Conservation (phyloP, 73 alveolate genomes). For the Tetrahymena thermophila region DNA sequence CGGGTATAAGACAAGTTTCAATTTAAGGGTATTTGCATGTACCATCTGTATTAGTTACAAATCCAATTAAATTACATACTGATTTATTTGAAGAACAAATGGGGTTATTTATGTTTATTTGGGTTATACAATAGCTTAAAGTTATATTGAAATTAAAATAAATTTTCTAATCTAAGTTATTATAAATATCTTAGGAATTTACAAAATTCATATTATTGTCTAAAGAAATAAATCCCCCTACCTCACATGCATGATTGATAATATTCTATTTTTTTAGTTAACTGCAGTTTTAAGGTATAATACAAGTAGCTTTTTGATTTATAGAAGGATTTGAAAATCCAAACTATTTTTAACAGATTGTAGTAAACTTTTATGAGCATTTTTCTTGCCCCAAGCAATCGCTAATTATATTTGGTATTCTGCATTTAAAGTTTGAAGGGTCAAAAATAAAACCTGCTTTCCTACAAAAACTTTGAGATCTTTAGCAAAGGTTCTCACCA, state of each 20-base stretch:
- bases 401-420: neutral
- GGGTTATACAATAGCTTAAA: neutral
- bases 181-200: neutral
- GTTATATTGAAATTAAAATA: too few relatives aligned
- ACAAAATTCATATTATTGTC: neutral
- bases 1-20: neutral
- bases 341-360: neutral
- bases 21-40: neutral
- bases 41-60: neutral
- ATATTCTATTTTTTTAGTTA: neutral
- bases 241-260: neutral
- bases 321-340: neutral
- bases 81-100: neutral
- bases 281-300: neutral
- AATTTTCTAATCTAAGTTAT: too few relatives aligned
- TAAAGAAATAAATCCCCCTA: neutral
- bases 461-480: neutral
- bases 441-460: neutral
- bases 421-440: neutral
- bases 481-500: neutral
- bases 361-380: neutral
- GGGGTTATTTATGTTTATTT: neutral
- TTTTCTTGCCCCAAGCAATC: neutral
- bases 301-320: neutral
- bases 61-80: neutral